These are phyloP conservation scores for Pseudogymnoascus sp. DNA, from an alignment of 2,329 filamentous ascomycete species.

Conservation along the genomic window DNA sequence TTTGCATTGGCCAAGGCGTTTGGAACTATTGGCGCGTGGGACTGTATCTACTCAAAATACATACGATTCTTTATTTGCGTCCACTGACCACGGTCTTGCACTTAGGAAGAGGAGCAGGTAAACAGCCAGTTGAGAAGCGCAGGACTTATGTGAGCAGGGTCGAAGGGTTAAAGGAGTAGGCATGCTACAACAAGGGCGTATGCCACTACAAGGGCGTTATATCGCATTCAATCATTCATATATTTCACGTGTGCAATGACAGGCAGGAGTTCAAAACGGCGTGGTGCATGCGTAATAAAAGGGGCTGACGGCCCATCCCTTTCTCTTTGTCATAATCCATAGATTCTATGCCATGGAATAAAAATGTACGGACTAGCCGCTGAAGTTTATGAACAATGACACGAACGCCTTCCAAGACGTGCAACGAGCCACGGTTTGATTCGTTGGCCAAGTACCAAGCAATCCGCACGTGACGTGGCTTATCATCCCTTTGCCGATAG, in stretches of 20 bases:
- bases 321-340: slow-evolving; percentile 3
- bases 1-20: slow-evolving; percentile 7
- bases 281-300: slow-evolving; percentile 1
- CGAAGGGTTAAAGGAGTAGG: neutral
- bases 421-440: neutral
- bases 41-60: slow-evolving; percentile 6
- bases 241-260: slow-evolving; percentile 4
- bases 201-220: neutral
- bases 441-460: neutral
- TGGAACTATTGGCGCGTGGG: neutral
- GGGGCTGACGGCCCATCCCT: neutral
- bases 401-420: slow-evolving; percentile 9
- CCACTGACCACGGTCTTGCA: neutral
- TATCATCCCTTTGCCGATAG: slow-evolving; percentile 5
- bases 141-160: slow-evolving; percentile 3
- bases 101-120: slow-evolving; percentile 10
- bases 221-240: neutral
- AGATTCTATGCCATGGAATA: neutral
- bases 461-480: slow-evolving; percentile 1
- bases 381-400: slow-evolving; percentile 8
- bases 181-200: neutral
- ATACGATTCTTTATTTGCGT: neutral
- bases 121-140: neutral
- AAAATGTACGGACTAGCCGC: neutral
- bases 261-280: neutral